phyloP scores from a whole-genome alignment of 2,329 filamentous ascomycete genomes.

The Lachnellula willkommii region DNA sequence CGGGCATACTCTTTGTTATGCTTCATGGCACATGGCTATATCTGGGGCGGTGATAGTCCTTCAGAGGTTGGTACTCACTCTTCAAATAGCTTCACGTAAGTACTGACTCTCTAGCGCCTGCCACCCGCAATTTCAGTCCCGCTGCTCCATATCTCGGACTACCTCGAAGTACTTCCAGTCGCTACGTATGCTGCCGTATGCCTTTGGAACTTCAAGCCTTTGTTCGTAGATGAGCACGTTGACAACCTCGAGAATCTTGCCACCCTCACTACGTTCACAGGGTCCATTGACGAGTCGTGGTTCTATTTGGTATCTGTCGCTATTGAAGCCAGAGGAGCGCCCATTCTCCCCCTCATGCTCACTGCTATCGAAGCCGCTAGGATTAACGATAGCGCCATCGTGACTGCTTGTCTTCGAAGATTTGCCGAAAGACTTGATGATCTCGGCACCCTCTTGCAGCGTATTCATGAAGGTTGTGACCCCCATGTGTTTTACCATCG shows the following conservation, averaged over 20 bases:
- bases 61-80: constrained; percentile 50
- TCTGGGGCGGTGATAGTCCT: constrained; percentile 88
- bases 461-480: constrained; percentile 95
- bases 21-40: constrained; percentile 91
- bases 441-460: constrained; percentile 68
- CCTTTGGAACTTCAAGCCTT: constrained; percentile 94
- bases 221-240: constrained; percentile 77
- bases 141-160: constrained; percentile 68
- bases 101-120: constrained; percentile 42
- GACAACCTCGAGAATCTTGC: constrained; percentile 83
- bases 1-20: constrained; percentile 84
- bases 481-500: constrained; percentile 92
- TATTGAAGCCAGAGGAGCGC: constrained; percentile 86
- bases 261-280: constrained; percentile 85
- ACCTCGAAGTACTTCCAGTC: constrained; percentile 82
- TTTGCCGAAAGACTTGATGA: constrained; percentile 89
- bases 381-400: constrained; percentile 60
- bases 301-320: constrained; percentile 95
- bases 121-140: constrained; percentile 81
- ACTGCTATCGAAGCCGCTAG: constrained; percentile 77
- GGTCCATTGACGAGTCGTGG: constrained; percentile 95
- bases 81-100: not conserved
- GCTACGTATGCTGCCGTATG: constrained; percentile 90
- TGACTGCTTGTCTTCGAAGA: constrained; percentile 69
- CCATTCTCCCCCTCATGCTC: constrained; percentile 84